Conservation (phyloP, 805 yeast species). For the Debaryomyces tyrocola region DNA sequence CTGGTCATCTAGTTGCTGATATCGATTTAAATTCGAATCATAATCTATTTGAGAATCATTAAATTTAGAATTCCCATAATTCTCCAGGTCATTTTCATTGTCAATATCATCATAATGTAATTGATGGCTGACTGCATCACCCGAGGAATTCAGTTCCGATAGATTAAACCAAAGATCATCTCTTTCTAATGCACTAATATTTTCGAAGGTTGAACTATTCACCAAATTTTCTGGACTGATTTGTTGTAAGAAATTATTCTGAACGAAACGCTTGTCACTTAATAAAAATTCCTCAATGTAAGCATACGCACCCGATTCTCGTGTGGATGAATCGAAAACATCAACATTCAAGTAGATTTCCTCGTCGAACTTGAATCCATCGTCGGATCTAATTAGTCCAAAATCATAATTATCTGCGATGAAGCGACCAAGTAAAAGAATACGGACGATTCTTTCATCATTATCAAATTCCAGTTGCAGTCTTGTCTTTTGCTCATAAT, state of each 20-base stretch:
- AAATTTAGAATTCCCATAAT: conserved; percentile 27
- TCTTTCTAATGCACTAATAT: conserved; percentile 16
- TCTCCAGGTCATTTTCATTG: conserved; percentile 24
- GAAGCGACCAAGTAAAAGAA: conserved; percentile 49
- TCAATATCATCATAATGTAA: conserved; percentile 14
- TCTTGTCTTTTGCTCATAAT: conserved; percentile 12
- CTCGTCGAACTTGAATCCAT: conserved; percentile 45
- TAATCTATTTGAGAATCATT: conserved; percentile 29
- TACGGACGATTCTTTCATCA: conserved; percentile 51
- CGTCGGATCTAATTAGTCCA: conserved; percentile 51
- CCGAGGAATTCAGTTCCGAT: conserved; percentile 2
- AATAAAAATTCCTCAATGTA: conserved; percentile 35
- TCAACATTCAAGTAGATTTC: conserved; percentile 24
- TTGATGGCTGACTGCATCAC: conserved; percentile 15
- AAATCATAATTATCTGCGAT: conserved; percentile 53
- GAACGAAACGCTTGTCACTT: conserved; percentile 42
- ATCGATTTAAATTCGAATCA: conserved; percentile 15
- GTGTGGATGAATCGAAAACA: conserved; percentile 15
- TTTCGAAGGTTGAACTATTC: conserved; percentile 5
- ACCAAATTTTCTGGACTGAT: conserved; percentile 32
- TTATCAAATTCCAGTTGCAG: conserved; percentile 42
- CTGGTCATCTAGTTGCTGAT: conserved; percentile 19
- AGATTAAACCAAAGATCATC: conserved; percentile 28
- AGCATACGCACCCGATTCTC: conserved; percentile 20
- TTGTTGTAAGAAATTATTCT: conserved; percentile 38